Percentiles rank a stretch among this genome's conserved stretches.
These are phyloP conservation scores for Acanthamoeba triangularis DNA, from an alignment of 208 protist genomes.

Conservation along the genomic window DNA sequence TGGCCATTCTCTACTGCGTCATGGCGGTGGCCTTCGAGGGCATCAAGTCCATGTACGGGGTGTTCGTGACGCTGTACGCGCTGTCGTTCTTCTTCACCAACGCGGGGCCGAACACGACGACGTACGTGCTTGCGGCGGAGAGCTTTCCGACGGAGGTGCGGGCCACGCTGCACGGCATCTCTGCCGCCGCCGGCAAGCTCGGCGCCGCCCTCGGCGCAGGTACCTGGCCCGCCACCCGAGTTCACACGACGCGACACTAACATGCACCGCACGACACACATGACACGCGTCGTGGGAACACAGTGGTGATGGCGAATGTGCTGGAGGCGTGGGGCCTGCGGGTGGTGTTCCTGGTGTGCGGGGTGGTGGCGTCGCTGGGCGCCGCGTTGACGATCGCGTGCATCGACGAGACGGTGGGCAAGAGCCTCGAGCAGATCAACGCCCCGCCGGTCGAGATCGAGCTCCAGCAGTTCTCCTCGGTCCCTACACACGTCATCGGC, in stretches of 20 bases:
- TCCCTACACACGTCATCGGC: background rate
- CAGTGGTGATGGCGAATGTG: slow-evolving; percentile 32
- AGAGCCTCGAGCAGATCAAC: slow-evolving; percentile 47
- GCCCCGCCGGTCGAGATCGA: slow-evolving; percentile 24
- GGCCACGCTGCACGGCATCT: slow-evolving; percentile 89
- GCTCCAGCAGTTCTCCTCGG: slow-evolving; percentile 2
- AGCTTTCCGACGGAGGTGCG: slow-evolving; percentile 87
- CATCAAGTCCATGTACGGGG: slow-evolving; percentile 74
- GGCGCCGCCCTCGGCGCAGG: slow-evolving; percentile 87
- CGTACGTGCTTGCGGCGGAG: slow-evolving; percentile 90
- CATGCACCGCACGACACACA: too few relatives aligned
- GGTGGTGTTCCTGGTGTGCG: slow-evolving; percentile 78
- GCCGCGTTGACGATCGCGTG: slow-evolving; percentile 75
- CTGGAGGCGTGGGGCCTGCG: slow-evolving; percentile 77
- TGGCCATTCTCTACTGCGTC: slow-evolving; percentile 79
- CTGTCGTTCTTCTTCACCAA: slow-evolving; percentile 91
- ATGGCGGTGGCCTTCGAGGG: slow-evolving; percentile 83
- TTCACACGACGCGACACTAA: background rate
- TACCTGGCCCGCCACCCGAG: background rate
- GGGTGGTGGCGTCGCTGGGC: slow-evolving; percentile 67
- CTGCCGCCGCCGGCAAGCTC: slow-evolving; percentile 89
- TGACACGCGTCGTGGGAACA: background rate
- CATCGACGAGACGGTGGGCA: slow-evolving; percentile 78
- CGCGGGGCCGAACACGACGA: slow-evolving; percentile 91
- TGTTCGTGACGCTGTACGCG: slow-evolving; percentile 86